Conservation (phyloP, 768 basidiomycete species). For the Boletus pseudo-olivaceus region DNA sequence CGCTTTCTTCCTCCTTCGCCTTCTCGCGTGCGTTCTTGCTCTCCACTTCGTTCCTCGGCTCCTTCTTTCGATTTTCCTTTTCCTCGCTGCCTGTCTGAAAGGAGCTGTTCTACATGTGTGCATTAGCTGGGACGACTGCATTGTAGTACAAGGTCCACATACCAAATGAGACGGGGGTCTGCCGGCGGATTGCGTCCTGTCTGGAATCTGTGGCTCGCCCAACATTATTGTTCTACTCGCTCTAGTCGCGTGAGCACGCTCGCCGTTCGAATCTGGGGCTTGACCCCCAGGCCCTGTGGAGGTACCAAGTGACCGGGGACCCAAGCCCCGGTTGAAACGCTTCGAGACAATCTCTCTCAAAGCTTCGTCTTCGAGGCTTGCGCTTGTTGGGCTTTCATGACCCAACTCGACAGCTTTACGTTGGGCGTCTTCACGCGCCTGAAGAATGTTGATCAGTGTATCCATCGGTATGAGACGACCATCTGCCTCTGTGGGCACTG, state of each 20-base stretch:
- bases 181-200: background rate
- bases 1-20: background rate
- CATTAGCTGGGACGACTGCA: background rate
- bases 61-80: background rate
- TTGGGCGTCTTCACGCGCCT: conserved; percentile 48
- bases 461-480: conserved; percentile 53
- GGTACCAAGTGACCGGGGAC: conserved; percentile 4
- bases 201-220: conserved; percentile 10
- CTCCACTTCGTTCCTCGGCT: background rate
- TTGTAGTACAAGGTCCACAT: background rate
- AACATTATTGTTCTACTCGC: background rate
- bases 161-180: conserved; percentile 1
- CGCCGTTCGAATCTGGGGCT: conserved; percentile 8
- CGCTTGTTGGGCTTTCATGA: conserved; percentile 31
- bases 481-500: conserved; percentile 50
- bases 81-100: background rate
- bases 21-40: background rate
- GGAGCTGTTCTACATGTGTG: background rate
- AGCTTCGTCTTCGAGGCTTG: conserved; percentile 27
- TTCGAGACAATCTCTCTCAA: conserved; percentile 33
- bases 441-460: conserved; percentile 49
- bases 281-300: conserved; percentile 20
- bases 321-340: conserved; percentile 28
- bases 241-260: background rate
- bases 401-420: conserved; percentile 35